Evolutionary conservation across 164 flowering plant genomes (phyloP).

Genomic region (Umbilicus rupestris): DNA sequence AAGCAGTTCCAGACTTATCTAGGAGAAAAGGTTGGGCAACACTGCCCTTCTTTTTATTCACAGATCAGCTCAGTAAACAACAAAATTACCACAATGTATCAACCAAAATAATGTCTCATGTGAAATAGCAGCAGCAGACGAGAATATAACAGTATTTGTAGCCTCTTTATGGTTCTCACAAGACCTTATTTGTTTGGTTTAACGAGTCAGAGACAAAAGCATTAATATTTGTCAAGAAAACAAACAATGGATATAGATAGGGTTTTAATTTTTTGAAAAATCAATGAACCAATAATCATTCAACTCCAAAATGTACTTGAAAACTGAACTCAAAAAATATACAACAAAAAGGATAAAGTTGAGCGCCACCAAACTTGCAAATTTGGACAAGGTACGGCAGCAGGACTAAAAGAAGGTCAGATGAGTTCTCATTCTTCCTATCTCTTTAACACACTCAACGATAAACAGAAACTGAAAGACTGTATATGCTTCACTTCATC

Average conservation of each 20-base stretch:
- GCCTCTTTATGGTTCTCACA: too few relatives aligned
- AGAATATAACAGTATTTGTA: too few relatives aligned
- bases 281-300: not conserved
- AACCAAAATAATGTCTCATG: conserved; percentile 1
- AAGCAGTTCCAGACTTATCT: not conserved
- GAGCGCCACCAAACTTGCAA: not conserved
- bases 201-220: not conserved
- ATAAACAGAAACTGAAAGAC: too few relatives aligned
- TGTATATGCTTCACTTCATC: too few relatives aligned
- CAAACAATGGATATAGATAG: not conserved
- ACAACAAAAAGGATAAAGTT: not conserved
- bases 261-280: not conserved
- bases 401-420: too few relatives aligned
- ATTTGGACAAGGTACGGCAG: not conserved
- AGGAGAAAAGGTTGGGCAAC: not conserved
- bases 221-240: not conserved
- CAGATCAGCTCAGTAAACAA: not conserved
- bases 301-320: not conserved
- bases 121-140: not conserved
- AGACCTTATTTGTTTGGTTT: not conserved
- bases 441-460: too few relatives aligned
- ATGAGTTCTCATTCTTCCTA: too few relatives aligned
- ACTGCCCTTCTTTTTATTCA: not conserved
- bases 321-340: not conserved
- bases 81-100: not conserved